Conservation (phyloP, 2,329 filamentous ascomycete species). For the Cladosporium sp. region DNA sequence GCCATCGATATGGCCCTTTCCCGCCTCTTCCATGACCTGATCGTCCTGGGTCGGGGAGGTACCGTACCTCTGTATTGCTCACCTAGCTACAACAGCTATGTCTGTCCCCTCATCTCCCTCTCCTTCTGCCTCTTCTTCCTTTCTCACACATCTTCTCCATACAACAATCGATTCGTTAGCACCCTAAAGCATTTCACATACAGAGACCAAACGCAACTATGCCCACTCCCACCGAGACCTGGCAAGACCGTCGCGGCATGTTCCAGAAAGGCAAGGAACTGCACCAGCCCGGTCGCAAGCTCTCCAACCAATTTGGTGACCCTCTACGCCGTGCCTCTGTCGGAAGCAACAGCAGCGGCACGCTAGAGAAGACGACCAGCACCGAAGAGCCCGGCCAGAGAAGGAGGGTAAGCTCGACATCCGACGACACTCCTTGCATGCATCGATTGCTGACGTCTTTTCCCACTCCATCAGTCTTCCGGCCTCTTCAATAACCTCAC, state of each 20-base stretch:
- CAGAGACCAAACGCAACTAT: neutral
- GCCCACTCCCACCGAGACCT: conserved; percentile 15
- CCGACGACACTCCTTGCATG: neutral
- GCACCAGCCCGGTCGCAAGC: conserved; percentile 23
- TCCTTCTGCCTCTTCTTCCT: conserved; percentile 1
- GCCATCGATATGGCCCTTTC: neutral
- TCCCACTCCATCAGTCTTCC: conserved; percentile 12
- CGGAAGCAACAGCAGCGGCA: conserved; percentile 11
- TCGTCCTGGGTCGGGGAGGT: neutral
- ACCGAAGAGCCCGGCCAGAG: conserved; percentile 9
- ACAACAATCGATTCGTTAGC: neutral
- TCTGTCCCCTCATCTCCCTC: neutral
- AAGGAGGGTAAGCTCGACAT: conserved; percentile 16
- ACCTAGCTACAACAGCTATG: neutral
- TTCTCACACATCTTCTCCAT: neutral
- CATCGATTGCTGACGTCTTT: conserved; percentile 2
- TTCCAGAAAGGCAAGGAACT: conserved; percentile 32
- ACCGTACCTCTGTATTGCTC: neutral
- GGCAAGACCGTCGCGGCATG: conserved; percentile 30
- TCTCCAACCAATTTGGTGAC: conserved; percentile 15
- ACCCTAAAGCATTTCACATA: neutral
- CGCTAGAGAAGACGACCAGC: conserved; percentile 23
- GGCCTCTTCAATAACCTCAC: conserved; percentile 26
- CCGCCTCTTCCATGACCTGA: neutral
- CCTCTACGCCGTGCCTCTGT: conserved; percentile 6